Conservation (phyloP, 1,284 basidiomycete species). For the Moesziomyces sp. region DNA sequence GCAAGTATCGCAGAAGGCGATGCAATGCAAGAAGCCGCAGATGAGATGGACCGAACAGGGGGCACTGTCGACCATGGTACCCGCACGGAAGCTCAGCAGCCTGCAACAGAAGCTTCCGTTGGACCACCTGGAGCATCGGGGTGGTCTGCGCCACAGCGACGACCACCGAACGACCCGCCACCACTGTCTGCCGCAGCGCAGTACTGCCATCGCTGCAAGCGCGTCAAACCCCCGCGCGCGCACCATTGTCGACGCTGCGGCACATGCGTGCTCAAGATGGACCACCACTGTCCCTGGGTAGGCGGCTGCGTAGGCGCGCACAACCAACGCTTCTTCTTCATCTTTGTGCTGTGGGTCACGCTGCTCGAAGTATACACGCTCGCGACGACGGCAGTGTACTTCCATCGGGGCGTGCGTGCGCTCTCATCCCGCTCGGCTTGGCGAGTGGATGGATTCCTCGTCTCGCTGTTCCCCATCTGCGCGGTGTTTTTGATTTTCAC, state of each 20-base stretch:
- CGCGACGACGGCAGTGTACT: slow-evolving; percentile 69
- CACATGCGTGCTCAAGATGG: slow-evolving; percentile 78
- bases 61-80: background rate
- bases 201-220: slow-evolving; percentile 67
- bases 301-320: slow-evolving; percentile 83
- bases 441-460: slow-evolving; percentile 74
- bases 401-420: slow-evolving; percentile 52
- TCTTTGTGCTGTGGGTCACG: slow-evolving; percentile 75
- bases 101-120: background rate
- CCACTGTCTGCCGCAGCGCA: slow-evolving; percentile 32
- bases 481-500: slow-evolving; percentile 81
- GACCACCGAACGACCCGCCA: slow-evolving; percentile 23
- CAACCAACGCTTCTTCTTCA: slow-evolving; percentile 83
- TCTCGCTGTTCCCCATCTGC: slow-evolving; percentile 75
- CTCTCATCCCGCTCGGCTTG: slow-evolving; percentile 37
- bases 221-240: slow-evolving; percentile 77
- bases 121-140: slow-evolving; percentile 3
- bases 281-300: slow-evolving; percentile 79
- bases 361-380: slow-evolving; percentile 75
- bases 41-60: background rate
- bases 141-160: slow-evolving; percentile 24
- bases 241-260: slow-evolving; percentile 82
- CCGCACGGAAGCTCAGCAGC: background rate
- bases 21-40: slow-evolving; percentile 4
- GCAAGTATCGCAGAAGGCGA: slow-evolving; percentile 18